Evolutionary conservation across 768 basidiomycete species (phyloP), one percentile per base, ranked within the genome.

Genomic region (Butyriboletus loyo): DNA sequence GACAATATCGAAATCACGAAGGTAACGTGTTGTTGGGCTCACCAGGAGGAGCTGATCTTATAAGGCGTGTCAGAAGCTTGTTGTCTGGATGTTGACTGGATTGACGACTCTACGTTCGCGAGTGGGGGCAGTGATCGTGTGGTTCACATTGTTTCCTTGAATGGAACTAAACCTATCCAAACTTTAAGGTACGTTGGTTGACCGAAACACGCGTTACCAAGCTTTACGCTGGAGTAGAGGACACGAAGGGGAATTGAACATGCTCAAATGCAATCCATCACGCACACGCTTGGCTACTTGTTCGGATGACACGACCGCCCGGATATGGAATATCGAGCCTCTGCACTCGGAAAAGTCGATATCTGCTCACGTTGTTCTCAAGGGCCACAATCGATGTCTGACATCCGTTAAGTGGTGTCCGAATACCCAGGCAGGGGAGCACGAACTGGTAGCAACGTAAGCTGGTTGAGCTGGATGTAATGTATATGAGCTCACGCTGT

Each of bases 41-140:
- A 7, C 14, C 21, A 7, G 14, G 22, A 43, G 28, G 35, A 45
- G 35, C 21, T 32, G 38, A 25, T 31, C 46, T 62, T 49, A 58
- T 48, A 32, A 49, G 38, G 46, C 24, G 44, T 54, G 59, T 35
- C 58, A 55, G 60, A 66, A 86, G 88, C 84, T 65, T 88, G 87
- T 61, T 90, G 89, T 66, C 67, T 92, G 62, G 90, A 92, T 62
- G 78, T 87, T 11, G 89, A 88, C 50, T 92, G 90, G 90, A 57
- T 92, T 17, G 79, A 82, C 49, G 83, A 88, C 17, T 75, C 78
- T 21, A 79, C 77, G 3, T 92, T 91, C 58, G 86, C 81, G 25
- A 88, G 81, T 45, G 85, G 85, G 60, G 87, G 89, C 35, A 85
- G 87, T 17, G 89, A 92, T 66, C 73, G 74, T 35, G 64, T 75